phyloP scores from a whole-genome alignment of 2,329 filamentous ascomycete species.

The Nakataea oryzae region DNA sequence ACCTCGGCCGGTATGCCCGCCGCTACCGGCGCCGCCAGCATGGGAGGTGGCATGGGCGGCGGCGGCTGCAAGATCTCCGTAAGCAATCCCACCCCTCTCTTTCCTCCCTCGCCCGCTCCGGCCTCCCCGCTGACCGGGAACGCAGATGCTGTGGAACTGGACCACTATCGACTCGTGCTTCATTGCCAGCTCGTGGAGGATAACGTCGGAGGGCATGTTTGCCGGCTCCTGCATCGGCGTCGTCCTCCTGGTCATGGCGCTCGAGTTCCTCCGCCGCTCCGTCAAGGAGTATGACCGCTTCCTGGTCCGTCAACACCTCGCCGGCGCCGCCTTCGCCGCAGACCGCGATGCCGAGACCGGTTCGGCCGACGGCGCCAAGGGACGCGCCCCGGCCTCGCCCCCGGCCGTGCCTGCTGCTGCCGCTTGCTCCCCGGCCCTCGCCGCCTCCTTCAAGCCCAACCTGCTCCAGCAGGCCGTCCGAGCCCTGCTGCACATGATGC shows the following conservation, averaged over 20 bases:
- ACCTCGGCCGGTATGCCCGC: slow-evolving; percentile 4
- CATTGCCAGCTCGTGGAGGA: slow-evolving; percentile 58
- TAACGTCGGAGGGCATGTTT: slow-evolving; percentile 61
- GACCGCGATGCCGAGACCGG: slow-evolving; percentile 12
- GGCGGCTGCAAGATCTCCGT: slow-evolving; percentile 30
- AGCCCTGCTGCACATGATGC: slow-evolving; percentile 56
- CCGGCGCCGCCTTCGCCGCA: slow-evolving; percentile 7
- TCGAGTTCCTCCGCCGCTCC: slow-evolving; percentile 62
- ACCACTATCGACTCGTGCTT: slow-evolving; percentile 64
- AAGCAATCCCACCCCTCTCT: slow-evolving; percentile 6
- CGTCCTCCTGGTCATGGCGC: slow-evolving; percentile 58
- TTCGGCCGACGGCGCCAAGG: slow-evolving; percentile 1
- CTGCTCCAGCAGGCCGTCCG: slow-evolving; percentile 55
- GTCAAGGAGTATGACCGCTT: slow-evolving; percentile 64
- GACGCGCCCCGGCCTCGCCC: not conserved
- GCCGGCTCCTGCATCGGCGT: slow-evolving; percentile 73
- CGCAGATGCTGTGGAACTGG: slow-evolving; percentile 74
- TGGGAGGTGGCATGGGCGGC: not conserved
- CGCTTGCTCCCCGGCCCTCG: slow-evolving; percentile 2
- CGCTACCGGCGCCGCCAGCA: slow-evolving; percentile 9
- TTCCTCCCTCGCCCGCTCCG: slow-evolving; percentile 7
- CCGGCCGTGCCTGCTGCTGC: slow-evolving; percentile 2
- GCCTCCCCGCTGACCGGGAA: not conserved
- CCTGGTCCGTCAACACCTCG: slow-evolving; percentile 41
- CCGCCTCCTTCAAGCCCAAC: slow-evolving; percentile 41